Percentiles rank a stretch among this genome's conserved stretches.
These are phyloP conservation scores for Aureobasidium zeae DNA, from an alignment of 2,329 filamentous ascomycete species.

Conservation along the genomic window DNA sequence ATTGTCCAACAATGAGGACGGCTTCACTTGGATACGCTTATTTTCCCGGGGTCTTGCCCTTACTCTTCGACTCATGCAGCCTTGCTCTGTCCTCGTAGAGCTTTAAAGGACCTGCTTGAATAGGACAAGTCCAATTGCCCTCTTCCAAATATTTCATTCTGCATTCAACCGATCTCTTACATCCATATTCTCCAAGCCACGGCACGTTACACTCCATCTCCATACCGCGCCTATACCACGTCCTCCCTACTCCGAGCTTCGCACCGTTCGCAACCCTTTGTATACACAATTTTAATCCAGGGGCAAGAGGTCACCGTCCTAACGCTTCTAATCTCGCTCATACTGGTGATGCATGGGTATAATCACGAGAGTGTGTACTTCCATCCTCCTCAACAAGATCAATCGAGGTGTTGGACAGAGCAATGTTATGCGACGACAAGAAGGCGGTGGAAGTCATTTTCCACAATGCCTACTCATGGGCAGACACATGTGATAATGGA, in stretches of 20 bases:
- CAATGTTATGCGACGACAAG: constrained; percentile 10
- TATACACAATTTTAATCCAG: constrained; percentile 14
- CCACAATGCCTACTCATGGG: neutral
- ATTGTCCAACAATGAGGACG: neutral
- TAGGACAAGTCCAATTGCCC: neutral
- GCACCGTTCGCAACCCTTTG: constrained; percentile 4
- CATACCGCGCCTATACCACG: constrained; percentile 11
- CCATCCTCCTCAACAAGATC: constrained; percentile 11
- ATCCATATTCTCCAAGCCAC: constrained; percentile 3
- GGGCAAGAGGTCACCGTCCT: constrained; percentile 13
- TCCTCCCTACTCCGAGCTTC: neutral
- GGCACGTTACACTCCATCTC: constrained; percentile 3
- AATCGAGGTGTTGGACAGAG: neutral
- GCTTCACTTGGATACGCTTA: constrained; percentile 10
- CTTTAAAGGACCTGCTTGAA: constrained; percentile 1
- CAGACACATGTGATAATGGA: constrained; percentile 1
- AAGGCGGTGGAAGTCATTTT: too few relatives aligned
- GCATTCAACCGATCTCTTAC: constrained; percentile 6
- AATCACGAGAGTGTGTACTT: constrained; percentile 11
- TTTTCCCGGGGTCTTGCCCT: too few relatives aligned
- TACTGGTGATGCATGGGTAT: constrained; percentile 10
- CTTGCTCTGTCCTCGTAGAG: constrained; percentile 10
- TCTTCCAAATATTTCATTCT: neutral
- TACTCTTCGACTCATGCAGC: constrained; percentile 4
- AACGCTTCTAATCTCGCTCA: constrained; percentile 12